Evolutionary conservation across 805 yeast species (phyloP), one percentile per base, ranked within the genome.

Genomic region (Candida ortonii): DNA sequence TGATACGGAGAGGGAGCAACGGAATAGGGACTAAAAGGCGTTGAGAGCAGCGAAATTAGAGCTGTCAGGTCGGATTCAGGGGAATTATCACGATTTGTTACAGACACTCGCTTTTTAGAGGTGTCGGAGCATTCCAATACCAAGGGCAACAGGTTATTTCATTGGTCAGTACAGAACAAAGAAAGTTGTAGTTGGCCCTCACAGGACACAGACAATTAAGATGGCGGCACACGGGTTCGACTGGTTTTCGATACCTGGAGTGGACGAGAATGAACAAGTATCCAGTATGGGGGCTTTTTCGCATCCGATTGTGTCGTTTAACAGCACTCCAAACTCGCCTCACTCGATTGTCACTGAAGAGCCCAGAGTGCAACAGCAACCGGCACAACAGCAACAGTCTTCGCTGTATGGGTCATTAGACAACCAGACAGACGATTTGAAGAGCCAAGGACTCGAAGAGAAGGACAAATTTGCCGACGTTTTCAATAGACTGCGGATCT

Each of bases 251-350:
- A 35, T 48, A 9, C 47, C 50, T 10, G 50, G 53, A 5, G 32
- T 36, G 30, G 38, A 33, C 28, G 34, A 30, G 19, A 30, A 30
- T 26, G 32, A 16, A 21, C 11, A 19, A 16, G 22, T 17, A 4
- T n/a, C 39, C 3, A 12, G 20, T n/a, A 19, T 14, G 22, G 30
- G 26, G 13, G 22, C 11, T 6, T 15, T 25, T 17, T 18, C 70
- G 4, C 76, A 76, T 7, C 80, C 80, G 3, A 65, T 61, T 16
- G 79, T 73, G 6, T 73, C 80, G 3, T 74, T 75, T 51, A 71
- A 73, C 6, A 16, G 34, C 9, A 32, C 46, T 42, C 17, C 49
- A 50, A 3, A 48, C 46, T 8, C 43, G n/a, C 34, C 49, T 4
- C 34, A 21, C 20, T 27, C 47, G 25, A 22, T 35, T n/a, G 14